Conservation (phyloP, 129 eudicot species). For the Arctium minus region DNA sequence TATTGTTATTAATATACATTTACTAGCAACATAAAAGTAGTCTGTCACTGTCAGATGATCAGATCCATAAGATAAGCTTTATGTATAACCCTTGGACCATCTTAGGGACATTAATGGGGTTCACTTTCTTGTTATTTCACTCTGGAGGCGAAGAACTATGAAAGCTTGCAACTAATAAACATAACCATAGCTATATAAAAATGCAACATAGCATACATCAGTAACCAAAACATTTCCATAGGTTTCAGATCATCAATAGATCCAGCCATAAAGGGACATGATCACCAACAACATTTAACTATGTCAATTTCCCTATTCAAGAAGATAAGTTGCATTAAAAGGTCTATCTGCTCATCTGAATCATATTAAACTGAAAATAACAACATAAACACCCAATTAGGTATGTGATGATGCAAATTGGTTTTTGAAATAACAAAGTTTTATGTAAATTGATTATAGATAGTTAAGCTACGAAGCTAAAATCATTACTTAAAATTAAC, state of each 20-base stretch:
- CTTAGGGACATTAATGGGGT: background rate
- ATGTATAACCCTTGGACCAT: background rate
- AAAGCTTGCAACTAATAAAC: background rate
- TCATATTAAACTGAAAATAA: background rate
- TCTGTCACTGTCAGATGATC: background rate
- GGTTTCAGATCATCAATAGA: background rate
- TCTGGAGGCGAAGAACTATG: background rate
- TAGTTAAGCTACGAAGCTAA: background rate
- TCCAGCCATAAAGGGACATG: background rate
- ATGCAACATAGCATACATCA: background rate
- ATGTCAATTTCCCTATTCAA: background rate
- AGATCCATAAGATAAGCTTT: background rate
- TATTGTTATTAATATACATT: background rate
- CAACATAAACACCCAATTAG: background rate
- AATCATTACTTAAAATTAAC: background rate
- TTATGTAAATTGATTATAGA: background rate
- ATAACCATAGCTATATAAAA: background rate
- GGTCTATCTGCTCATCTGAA: background rate
- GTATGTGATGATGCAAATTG: background rate
- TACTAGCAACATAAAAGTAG: background rate
- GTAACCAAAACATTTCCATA: background rate
- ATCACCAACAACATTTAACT: background rate
- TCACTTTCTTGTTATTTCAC: background rate
- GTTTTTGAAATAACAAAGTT: background rate
- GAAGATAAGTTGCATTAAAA: conserved; percentile 4